These are phyloP conservation scores for Heliophila coronopifolia DNA, from an alignment of 441 rosid genomes.

Conservation along the genomic window DNA sequence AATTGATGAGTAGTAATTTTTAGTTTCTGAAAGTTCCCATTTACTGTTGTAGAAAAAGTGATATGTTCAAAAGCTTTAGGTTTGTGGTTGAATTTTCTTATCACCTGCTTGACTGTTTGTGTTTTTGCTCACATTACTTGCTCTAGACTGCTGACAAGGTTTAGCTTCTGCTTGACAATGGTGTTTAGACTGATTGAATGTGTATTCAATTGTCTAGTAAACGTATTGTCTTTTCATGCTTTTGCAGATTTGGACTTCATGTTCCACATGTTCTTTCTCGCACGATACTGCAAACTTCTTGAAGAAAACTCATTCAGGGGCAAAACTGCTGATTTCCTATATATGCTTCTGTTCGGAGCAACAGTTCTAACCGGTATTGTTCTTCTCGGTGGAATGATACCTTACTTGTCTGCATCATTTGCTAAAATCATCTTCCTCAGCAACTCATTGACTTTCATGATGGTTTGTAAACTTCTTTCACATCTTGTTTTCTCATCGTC, in stretches of 20 bases:
- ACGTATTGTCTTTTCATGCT: slow-evolving; percentile 2
- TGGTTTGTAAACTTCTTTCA: slow-evolving; percentile 48
- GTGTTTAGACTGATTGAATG: background rate
- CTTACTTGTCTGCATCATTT: slow-evolving; percentile 82
- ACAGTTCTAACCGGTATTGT: slow-evolving; percentile 79
- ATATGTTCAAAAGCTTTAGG: background rate
- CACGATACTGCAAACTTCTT: slow-evolving; percentile 96
- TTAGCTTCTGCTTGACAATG: background rate
- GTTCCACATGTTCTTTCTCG: slow-evolving; percentile 99
- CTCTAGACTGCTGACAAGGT: background rate
- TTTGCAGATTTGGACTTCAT: slow-evolving; percentile 84
- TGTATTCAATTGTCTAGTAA: background rate
- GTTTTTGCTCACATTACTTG: background rate
- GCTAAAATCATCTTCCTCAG: slow-evolving; percentile 96
- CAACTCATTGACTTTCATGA: slow-evolving; percentile 98
- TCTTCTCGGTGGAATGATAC: slow-evolving; percentile 92
- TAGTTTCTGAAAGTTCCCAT: background rate
- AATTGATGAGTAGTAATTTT: background rate
- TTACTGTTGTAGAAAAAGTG: background rate
- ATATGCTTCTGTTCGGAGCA: slow-evolving; percentile 96
- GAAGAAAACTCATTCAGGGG: slow-evolving; percentile 99
- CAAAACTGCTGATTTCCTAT: slow-evolving; percentile 95
- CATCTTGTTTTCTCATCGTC: background rate
- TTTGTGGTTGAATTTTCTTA: background rate
- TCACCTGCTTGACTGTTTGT: background rate